Base-by-base conservation (phyloP, 306 rosid genomes). In the Quercus parvula region DNA sequence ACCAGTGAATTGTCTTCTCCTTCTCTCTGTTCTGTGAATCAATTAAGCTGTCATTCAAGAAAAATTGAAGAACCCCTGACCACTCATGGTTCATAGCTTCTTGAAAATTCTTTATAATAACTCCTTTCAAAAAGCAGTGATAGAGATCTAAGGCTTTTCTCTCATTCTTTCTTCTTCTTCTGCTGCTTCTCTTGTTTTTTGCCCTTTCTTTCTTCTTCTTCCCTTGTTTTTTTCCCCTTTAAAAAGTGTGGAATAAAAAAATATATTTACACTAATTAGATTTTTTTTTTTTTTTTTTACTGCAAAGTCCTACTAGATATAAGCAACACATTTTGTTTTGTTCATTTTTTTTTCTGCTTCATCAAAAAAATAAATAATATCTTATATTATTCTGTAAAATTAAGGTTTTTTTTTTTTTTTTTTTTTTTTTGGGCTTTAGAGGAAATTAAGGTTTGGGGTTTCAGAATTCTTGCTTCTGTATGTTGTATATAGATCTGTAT, bases 41-140 rank as follows among this genome's bases (percentile, higher is more conserved):
- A 70, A 58, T 69, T 22, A 54, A 13, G 69, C 17, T n/a, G 56
- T 71, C 54, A 59, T 66, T 14, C 18, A 49, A 83, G 72, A 19
- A 31, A 11, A 51, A 59, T 73, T 35, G 28, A 78, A 68, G 75
- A 76, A 52, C 68, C 80, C 61, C 76, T 63, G 46, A 41, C 46
- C 46, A 41, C 73, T 55, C 3, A 31, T 76, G 61, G 58, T 74
- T 67, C 28, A 52, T 66, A 76, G 72, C 38, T 67, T 18, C 51
- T 17, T 25, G 66, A 54, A 69, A 20, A 5, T 62, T 71, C 69
- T 13, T 56, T 56, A 59, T 75, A 18, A 71, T 70, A 33, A 67
- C 81, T 77, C 35, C 33, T 74, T 62, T 62, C 78, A 49, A 25
- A 75, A 73, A 74, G 28, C 18, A 35, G 75, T 71, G 33, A 30